Percentiles rank a stretch among this genome's conserved stretches.
These are phyloP conservation scores for Trichoderma arundinaceum DNA, from an alignment of 2,329 filamentous ascomycete genomes.

Conservation along the genomic window DNA sequence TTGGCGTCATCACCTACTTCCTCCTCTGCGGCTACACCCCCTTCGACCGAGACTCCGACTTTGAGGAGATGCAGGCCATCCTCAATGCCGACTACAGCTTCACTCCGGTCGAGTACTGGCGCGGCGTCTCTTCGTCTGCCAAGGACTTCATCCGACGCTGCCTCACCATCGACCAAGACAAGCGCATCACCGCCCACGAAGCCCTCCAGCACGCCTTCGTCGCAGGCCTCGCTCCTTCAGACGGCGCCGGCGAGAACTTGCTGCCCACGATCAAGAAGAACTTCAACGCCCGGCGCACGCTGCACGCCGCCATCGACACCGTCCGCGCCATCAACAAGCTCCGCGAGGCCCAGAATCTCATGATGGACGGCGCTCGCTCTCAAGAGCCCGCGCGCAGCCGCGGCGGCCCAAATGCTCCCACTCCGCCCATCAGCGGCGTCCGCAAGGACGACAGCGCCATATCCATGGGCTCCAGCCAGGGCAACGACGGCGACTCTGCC, in stretches of 20 bases:
- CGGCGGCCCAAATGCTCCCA: slow-evolving; percentile 46
- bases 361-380: slow-evolving; percentile 66
- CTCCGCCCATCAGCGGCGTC: slow-evolving; percentile 38
- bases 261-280: slow-evolving; percentile 75
- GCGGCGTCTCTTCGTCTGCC: slow-evolving; percentile 82
- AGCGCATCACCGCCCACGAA: slow-evolving; percentile 89
- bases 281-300: slow-evolving; percentile 71
- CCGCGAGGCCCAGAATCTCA: slow-evolving; percentile 64
- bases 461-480: slow-evolving; percentile 43
- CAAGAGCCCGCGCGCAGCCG: slow-evolving; percentile 53
- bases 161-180: slow-evolving; percentile 84
- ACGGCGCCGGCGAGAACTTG: slow-evolving; percentile 63
- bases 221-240: slow-evolving; percentile 55
- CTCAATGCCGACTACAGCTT: slow-evolving; percentile 96
- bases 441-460: slow-evolving; percentile 55
- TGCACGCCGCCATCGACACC: slow-evolving; percentile 74
- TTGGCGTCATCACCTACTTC: slow-evolving; percentile 99
- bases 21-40: slow-evolving; percentile 97
- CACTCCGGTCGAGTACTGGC: slow-evolving; percentile 94
- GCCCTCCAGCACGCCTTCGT: slow-evolving; percentile 71
- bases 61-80: slow-evolving; percentile 99
- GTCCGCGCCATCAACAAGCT: slow-evolving; percentile 74
- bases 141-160: slow-evolving; percentile 93
- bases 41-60: slow-evolving; percentile 95
- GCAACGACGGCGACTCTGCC: slow-evolving; percentile 36